Percentiles rank a stretch among this genome's conserved stretches.
These are phyloP conservation scores for Bauhinia variegata DNA, from an alignment of 306 rosid species.

Conservation along the genomic window DNA sequence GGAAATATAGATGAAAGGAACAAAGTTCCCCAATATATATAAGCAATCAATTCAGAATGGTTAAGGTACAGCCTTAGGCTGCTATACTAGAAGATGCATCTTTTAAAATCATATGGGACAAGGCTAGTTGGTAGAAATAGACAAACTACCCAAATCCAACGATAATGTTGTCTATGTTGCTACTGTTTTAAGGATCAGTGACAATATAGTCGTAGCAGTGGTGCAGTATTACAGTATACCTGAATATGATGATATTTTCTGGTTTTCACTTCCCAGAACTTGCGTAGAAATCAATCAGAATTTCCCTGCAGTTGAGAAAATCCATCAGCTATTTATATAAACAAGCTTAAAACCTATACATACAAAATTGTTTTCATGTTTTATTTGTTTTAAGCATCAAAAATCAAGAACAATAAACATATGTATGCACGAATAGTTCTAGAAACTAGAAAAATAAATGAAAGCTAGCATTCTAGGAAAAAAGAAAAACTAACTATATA, in stretches of 20 bases:
- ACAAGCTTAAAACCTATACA: background rate
- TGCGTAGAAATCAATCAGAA: conserved; percentile 67
- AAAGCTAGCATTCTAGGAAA: no score
- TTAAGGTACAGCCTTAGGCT: background rate
- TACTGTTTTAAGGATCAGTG: background rate
- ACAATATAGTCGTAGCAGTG: background rate
- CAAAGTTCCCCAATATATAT: conserved; percentile 19
- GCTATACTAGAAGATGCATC: background rate
- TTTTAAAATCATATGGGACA: no score
- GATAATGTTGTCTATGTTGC: no score
- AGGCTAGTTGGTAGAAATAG: no score
- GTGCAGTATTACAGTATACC: conserved; percentile 46
- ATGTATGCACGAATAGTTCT: no score
- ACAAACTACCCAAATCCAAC: no score
- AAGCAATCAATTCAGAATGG: conserved; percentile 7
- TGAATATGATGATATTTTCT: conserved; percentile 82
- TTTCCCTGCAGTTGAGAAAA: conserved; percentile 69
- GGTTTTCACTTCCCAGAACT: conserved; percentile 84
- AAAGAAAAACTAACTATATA: no score
- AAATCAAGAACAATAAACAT: no score
- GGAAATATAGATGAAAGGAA: conserved; percentile 18
- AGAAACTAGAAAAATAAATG: no score
- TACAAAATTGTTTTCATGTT: no score
- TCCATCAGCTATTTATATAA: background rate
- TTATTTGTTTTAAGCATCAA: no score